Evolutionary conservation across 257 asterid species (phyloP).

Genomic region (Solanum etuberosum): DNA sequence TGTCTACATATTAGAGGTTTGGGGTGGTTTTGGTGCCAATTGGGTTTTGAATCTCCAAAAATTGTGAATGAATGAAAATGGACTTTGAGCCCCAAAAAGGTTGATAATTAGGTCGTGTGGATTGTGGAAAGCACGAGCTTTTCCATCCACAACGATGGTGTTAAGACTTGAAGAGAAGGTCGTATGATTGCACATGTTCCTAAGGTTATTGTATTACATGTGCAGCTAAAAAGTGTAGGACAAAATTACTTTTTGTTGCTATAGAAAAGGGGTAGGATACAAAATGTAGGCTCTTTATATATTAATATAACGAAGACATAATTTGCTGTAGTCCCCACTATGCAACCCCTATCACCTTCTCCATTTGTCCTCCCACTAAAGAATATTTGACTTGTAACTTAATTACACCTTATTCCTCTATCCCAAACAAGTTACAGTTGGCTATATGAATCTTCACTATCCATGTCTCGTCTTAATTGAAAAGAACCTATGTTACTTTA

Average conservation of each 20-base stretch:
- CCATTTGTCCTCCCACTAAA: background rate
- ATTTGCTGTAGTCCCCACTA: background rate
- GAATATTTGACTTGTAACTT: background rate
- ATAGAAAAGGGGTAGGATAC: background rate
- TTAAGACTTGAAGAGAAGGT: background rate
- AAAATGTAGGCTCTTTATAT: background rate
- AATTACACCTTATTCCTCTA: background rate
- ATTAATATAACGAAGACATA: background rate
- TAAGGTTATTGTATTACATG: background rate
- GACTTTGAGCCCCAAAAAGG: background rate
- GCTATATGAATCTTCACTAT: background rate
- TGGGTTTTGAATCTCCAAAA: background rate
- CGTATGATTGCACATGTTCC: background rate
- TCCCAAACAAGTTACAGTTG: background rate
- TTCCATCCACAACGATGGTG: background rate
- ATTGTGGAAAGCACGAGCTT: background rate
- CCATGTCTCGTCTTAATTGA: background rate
- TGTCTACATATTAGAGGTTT: background rate
- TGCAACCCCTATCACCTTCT: background rate
- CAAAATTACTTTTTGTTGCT: background rate
- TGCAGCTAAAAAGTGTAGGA: background rate
- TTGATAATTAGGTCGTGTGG: background rate
- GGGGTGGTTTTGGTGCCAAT: background rate
- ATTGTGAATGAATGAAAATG: background rate
- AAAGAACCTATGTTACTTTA: background rate